Base-by-base conservation (phyloP, 2,329 filamentous ascomycete species). In the Cladophialophora psammophila region DNA sequence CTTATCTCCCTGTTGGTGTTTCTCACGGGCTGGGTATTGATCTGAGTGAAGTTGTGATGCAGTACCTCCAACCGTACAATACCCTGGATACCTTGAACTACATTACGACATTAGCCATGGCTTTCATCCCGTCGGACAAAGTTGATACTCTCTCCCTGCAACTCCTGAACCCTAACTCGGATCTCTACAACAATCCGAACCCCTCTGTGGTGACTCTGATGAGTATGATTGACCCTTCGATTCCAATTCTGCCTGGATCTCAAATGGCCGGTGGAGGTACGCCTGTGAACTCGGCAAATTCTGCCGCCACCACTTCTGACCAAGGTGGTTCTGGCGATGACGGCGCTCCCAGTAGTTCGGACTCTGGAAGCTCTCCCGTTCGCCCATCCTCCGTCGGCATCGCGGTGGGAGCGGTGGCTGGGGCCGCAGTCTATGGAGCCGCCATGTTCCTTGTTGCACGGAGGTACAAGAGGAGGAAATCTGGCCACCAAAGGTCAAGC, bases 401-500 rank as follows among this genome's bases (percentile, higher is more conserved):
- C 74, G 92, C 90, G 64, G 85, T 92, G 26, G 92, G 92, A 74
- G 90, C 92, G 32, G 87, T 94, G 36, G 86, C 87, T 52, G 89
- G 93, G 75, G 92, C 92, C 50, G 91, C 90, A 59, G 89, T 93
- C n/a, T 97, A 97, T 73, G 94, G 93, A 75, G 92, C 91, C 12
- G 93, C 92, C 78, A 97, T 97, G 94, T 94, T 97, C 82, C 89
- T 95, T 75, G 88, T 97, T 72, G 94, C 94, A 58, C 90, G 93
- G 69, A 88, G 94, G 67, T 97, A 97, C 86, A 92, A 94, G 85
- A 90, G 91, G 82, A 93, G 91, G 85, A 90, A 88, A 80, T 87
- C 91, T 77, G 83, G 88, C 59, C 92, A 96, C 81, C 87, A 89
- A 75, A 91, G 93, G 67, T 85, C 90, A 60, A 92, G 88, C 84